These are phyloP conservation scores for Penicillium crystallinum DNA, from an alignment of 495 filamentous ascomycete species.

Conservation along the genomic window DNA sequence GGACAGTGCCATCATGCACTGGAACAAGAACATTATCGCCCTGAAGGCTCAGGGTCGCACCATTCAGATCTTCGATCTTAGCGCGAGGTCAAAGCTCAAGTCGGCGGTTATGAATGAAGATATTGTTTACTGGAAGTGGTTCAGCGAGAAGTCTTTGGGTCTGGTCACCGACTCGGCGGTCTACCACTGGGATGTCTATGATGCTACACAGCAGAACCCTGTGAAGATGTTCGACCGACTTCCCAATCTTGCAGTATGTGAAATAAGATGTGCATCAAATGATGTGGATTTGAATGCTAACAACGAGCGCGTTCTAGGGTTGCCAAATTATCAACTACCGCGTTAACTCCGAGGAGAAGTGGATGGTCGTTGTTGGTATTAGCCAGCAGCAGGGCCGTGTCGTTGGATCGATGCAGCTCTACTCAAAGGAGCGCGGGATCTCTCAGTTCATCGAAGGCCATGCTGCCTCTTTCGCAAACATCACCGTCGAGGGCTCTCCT, in stretches of 20 bases:
- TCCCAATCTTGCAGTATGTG: conserved; percentile 73
- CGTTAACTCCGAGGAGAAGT: conserved; percentile 90
- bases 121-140: conserved; percentile 99
- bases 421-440: conserved; percentile 90
- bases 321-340: conserved; percentile 99
- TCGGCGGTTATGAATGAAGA: conserved; percentile 93
- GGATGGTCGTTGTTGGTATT: conserved; percentile 97
- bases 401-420: conserved; percentile 92
- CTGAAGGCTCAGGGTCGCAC: conserved; percentile 87
- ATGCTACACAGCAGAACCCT: conserved; percentile 67
- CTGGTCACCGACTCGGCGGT: conserved; percentile 85
- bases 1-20: conserved; percentile 99
- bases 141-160: conserved; percentile 79
- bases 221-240: conserved; percentile 92
- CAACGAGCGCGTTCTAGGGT: conserved; percentile 44
- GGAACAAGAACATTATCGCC: conserved; percentile 90
- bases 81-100: conserved; percentile 86
- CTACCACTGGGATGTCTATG: conserved; percentile 97
- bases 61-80: conserved; percentile 95
- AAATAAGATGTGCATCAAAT: not conserved
- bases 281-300: conserved; percentile 6
- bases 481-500: conserved; percentile 81
- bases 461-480: conserved; percentile 87
- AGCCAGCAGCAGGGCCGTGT: conserved; percentile 88
- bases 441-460: conserved; percentile 98